phyloP scores from a whole-genome alignment of 1,139 yeast species.

The Ashbya aceris region DNA sequence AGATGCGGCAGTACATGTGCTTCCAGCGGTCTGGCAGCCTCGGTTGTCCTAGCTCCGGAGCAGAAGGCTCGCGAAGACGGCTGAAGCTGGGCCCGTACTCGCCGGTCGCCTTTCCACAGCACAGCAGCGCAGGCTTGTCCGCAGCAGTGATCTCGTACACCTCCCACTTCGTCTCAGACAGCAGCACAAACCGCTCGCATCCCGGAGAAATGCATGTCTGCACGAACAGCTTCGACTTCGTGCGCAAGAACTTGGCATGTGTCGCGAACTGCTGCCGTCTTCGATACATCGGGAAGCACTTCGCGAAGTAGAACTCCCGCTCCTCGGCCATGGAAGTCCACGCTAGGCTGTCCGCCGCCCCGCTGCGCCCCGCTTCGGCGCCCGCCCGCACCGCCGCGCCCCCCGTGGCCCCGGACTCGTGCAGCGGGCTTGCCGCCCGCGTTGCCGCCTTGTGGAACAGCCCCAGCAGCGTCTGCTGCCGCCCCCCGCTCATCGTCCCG shows the following conservation, averaged over 20 bases:
- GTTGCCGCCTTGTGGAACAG: conserved; percentile 26
- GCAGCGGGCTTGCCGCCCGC: conserved; percentile 9
- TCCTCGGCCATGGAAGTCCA: conserved; percentile 10
- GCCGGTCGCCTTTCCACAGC: conserved; percentile 62
- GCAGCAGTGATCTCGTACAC: conserved; percentile 44
- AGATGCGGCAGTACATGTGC: conserved; percentile 54
- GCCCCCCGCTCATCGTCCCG: conserved; percentile 8
- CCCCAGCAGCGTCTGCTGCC: conserved; percentile 15
- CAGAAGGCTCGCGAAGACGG: conserved; percentile 26
- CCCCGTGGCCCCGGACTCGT: conserved; percentile 2
- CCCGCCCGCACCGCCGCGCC: not conserved
- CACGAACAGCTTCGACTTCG: conserved; percentile 42
- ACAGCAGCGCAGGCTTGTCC: conserved; percentile 45
- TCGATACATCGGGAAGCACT: conserved; percentile 77
- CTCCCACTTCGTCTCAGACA: conserved; percentile 65
- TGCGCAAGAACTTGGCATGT: conserved; percentile 43
- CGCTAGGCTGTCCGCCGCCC: conserved; percentile 8
- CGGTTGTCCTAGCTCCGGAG: conserved; percentile 10
- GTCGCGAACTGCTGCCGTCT: conserved; percentile 57
- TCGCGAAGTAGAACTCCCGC: conserved; percentile 59
- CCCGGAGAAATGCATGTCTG: conserved; percentile 52
- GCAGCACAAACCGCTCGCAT: conserved; percentile 49
- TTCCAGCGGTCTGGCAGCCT: conserved; percentile 40
- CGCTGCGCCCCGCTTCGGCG: conserved; percentile 6
- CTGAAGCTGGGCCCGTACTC: conserved; percentile 49